These are phyloP conservation scores for Phytophthora aleatoria DNA, from an alignment of 352 stramenopile species.

Conservation along the genomic window DNA sequence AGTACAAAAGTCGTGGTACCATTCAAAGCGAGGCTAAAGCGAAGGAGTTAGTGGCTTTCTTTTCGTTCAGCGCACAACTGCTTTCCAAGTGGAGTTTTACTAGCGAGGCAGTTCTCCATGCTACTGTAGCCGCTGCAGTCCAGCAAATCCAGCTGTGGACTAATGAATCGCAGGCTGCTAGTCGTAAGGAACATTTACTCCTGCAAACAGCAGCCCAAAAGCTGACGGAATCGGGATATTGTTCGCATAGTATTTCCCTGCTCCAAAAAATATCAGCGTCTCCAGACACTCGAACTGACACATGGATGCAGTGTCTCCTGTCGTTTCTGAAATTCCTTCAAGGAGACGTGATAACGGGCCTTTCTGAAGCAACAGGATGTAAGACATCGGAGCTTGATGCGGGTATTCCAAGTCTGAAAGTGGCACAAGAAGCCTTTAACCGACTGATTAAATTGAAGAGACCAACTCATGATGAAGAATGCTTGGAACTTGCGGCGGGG, in stretches of 20 bases:
- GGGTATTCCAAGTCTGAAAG: constrained; percentile 21
- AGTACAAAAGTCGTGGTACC: background rate
- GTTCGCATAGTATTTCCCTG: constrained; percentile 24
- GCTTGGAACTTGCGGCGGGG: constrained; percentile 16
- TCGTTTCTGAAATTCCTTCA: constrained; percentile 40
- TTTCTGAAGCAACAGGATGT: constrained; percentile 15
- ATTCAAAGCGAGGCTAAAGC: background rate
- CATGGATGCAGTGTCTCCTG: constrained; percentile 23
- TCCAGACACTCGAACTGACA: background rate
- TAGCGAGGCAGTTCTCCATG: constrained; percentile 34
- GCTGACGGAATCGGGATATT: constrained; percentile 35
- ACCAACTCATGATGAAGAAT: constrained; percentile 29
- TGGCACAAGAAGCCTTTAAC: constrained; percentile 30
- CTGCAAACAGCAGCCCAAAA: constrained; percentile 16
- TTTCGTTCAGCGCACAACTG: constrained; percentile 18
- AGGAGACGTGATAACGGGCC: constrained; percentile 22
- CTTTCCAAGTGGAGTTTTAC: constrained; percentile 31
- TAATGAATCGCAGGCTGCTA: background rate
- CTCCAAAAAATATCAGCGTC: constrained; percentile 13
- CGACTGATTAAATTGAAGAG: constrained; percentile 21
- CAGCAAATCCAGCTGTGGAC: constrained; percentile 13
- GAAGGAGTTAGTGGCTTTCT: constrained; percentile 28
- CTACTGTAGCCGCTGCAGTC: constrained; percentile 24
- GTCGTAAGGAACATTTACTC: background rate
- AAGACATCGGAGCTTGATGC: constrained; percentile 1